Conservation (phyloP, 768 basidiomycete genomes). For the Tulasnella sp. region DNA sequence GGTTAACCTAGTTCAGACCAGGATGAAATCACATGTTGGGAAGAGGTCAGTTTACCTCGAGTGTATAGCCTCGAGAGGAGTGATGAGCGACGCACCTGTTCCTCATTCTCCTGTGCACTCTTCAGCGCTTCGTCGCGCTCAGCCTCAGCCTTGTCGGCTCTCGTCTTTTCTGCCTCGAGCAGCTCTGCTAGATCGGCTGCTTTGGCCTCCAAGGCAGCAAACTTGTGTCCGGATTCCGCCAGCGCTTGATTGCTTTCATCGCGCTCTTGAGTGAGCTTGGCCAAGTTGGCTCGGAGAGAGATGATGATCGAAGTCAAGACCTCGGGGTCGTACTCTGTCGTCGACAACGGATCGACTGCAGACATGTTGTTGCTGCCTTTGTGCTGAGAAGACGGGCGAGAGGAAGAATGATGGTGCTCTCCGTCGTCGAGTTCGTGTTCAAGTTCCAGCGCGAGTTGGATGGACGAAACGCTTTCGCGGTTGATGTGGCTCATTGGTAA, state of each 20-base stretch:
- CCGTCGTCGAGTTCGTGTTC: conserved; percentile 61
- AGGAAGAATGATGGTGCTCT: conserved; percentile 30
- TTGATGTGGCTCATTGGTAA: conserved; percentile 21
- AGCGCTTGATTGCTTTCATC: conserved; percentile 60
- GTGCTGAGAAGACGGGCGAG: conserved; percentile 52
- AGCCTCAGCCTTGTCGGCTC: conserved; percentile 27
- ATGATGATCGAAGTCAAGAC: conserved; percentile 73
- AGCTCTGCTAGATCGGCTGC: conserved; percentile 44
- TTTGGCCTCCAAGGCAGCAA: conserved; percentile 55
- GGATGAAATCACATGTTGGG: not conserved
- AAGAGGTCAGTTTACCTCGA: not conserved
- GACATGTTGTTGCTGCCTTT: conserved; percentile 33
- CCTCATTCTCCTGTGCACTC: conserved; percentile 62
- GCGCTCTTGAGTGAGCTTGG: conserved; percentile 64
- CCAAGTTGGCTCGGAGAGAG: conserved; percentile 62
- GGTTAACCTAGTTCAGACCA: conserved; percentile 48
- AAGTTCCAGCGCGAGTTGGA: conserved; percentile 75
- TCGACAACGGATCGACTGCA: conserved; percentile 40
- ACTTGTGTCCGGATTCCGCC: conserved; percentile 55
- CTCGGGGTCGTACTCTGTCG: conserved; percentile 54
- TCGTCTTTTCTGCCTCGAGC: conserved; percentile 28
- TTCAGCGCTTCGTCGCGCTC: conserved; percentile 35
- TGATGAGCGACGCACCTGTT: conserved; percentile 36
- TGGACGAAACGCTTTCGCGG: conserved; percentile 36
- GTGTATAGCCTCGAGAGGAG: not conserved